Percentiles rank a stretch among this genome's conserved stretches.
phyloP scores from a whole-genome alignment of 208 protist species.

The Porcisia hertigi region DNA sequence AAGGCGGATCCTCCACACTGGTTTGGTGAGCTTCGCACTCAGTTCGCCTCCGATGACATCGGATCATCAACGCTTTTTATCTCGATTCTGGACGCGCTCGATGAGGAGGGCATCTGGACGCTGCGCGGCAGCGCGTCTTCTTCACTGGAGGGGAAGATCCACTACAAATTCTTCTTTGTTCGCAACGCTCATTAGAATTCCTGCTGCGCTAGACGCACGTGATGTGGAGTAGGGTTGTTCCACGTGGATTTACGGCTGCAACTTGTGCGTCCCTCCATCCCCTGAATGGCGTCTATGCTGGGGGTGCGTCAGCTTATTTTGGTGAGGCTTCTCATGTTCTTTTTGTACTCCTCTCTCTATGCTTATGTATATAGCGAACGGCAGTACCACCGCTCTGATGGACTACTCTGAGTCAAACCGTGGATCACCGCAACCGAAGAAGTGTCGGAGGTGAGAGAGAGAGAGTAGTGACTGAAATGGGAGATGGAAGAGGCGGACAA shows the following conservation, averaged over 20 bases:
- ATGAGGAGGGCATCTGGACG: slow-evolving; percentile 90
- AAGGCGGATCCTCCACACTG: slow-evolving; percentile 86
- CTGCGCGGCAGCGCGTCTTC: slow-evolving; percentile 76
- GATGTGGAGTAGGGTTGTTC: neutral
- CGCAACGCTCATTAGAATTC: slow-evolving; percentile 37
- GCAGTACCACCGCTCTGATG: neutral
- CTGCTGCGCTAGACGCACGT: neutral
- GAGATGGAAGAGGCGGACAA: too few species aligned
- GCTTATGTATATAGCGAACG: neutral
- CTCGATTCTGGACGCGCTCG: slow-evolving; percentile 74
- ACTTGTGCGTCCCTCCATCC: neutral
- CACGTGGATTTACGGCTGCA: neutral
- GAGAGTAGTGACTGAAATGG: too few species aligned
- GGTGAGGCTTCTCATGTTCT: neutral
- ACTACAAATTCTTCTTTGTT: slow-evolving; percentile 91
- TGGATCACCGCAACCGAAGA: neutral
- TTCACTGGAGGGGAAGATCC: slow-evolving; percentile 82
- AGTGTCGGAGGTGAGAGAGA: neutral
- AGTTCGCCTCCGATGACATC: slow-evolving; percentile 91
- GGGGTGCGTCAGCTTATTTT: neutral
- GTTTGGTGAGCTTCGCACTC: slow-evolving; percentile 81
- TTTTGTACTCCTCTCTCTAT: slow-evolving; percentile 7
- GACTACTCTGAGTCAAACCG: neutral
- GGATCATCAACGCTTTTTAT: slow-evolving; percentile 83
- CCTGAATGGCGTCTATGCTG: neutral